A percentile compares a stretch with the other conserved stretches of the same genome.
Conservation (phyloP, 140 eudicot species). For the Stevia rebaudiana region DNA sequence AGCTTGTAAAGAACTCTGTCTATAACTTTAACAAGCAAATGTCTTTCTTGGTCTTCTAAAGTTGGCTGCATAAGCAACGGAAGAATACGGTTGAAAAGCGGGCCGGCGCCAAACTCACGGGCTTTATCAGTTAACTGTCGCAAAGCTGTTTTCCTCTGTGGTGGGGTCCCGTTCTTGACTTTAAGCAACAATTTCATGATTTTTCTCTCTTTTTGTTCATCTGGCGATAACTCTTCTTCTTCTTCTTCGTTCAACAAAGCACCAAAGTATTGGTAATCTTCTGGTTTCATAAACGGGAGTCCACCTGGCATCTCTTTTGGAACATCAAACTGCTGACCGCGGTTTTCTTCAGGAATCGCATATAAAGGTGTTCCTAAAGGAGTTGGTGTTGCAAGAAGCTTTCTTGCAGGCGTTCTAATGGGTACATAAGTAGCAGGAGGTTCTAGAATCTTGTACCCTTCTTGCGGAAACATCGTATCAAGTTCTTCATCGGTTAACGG, state of each 20-base stretch:
- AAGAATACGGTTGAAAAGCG: conserved; percentile 77
- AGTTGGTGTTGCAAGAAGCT: conserved; percentile 93
- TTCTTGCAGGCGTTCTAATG: conserved; percentile 88
- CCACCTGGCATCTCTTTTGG: conserved; percentile 92
- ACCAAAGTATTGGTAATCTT: conserved; percentile 83
- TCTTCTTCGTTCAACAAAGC: conserved; percentile 69
- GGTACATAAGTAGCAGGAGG: conserved; percentile 86
- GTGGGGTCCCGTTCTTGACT: conserved; percentile 93
- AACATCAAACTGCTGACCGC: conserved; percentile 83
- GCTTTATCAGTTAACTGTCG: conserved; percentile 97
- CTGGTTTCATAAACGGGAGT: conserved; percentile 80
- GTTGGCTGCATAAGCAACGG: conserved; percentile 98
- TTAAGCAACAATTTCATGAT: conserved; percentile 83
- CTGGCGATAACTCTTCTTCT: conserved; percentile 77
- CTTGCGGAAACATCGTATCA: conserved; percentile 83
- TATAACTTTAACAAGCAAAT: conserved; percentile 85
- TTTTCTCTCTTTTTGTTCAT: conserved; percentile 86
- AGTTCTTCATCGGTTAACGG: conserved; percentile 91
- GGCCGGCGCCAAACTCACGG: conserved; percentile 96
- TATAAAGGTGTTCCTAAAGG: conserved; percentile 83
- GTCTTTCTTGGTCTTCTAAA: conserved; percentile 88
- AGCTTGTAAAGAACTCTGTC: conserved; percentile 84
- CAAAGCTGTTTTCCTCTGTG: conserved; percentile 95
- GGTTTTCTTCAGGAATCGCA: conserved; percentile 76
- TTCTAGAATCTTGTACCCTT: conserved; percentile 86